Conservation (phyloP, 202 grass and related monocot genomes). For the Panicum hallii region DNA sequence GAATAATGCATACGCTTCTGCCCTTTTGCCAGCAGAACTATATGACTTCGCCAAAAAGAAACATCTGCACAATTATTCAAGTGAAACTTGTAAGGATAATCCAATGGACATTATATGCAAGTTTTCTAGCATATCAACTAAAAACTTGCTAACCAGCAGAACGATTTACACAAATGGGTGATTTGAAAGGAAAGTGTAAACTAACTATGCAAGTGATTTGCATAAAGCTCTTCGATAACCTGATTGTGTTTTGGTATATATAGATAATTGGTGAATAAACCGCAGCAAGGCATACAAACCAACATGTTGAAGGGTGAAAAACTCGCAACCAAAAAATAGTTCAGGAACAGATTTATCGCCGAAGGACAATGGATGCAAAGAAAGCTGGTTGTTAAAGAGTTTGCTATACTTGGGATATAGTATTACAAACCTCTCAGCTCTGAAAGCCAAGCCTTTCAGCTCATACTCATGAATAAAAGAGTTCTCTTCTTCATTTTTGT, state of each 20-base stretch:
- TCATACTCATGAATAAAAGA: conserved; percentile 74
- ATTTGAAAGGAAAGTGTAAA: background rate
- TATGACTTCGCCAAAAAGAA: conserved; percentile 98
- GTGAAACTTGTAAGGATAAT: conserved; percentile 40
- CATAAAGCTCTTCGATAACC: conserved; percentile 18
- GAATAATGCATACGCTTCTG: conserved; percentile 90
- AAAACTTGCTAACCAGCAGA: conserved; percentile 23
- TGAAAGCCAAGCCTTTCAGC: conserved; percentile 79
- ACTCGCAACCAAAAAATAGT: background rate
- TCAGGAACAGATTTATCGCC: background rate
- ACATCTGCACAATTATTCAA: conserved; percentile 66
- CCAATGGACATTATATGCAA: background rate
- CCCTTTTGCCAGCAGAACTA: conserved; percentile 91
- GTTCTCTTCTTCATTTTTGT: conserved; percentile 83
- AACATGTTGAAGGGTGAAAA: background rate
- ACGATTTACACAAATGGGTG: conserved; percentile 11
- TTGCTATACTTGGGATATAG: conserved; percentile 17
- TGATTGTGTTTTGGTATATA: conserved; percentile 6
- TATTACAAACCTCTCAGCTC: conserved; percentile 76
- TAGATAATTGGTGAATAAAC: background rate
- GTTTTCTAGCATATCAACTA: background rate
- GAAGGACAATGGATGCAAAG: conserved; percentile 11
- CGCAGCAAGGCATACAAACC: background rate
- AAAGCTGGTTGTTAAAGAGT: background rate
- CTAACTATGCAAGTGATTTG: conserved; percentile 3